Evolutionary conservation across 1,284 basidiomycete species (phyloP), one percentile per base, ranked within the genome.

Genomic region (Bjerkandera adusta): DNA sequence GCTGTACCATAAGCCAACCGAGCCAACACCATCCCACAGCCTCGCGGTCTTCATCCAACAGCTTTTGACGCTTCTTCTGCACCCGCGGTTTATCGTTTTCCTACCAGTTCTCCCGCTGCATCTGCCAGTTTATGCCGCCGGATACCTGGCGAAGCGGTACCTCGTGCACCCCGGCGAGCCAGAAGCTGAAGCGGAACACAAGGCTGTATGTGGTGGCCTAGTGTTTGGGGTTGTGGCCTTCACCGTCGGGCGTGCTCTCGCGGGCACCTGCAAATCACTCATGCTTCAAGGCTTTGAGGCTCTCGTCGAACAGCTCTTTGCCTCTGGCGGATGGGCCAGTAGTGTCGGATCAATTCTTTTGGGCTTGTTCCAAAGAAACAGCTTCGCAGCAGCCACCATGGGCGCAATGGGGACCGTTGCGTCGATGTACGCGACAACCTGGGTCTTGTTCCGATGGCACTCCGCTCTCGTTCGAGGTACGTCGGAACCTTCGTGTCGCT

Each of bases 161-260:
- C 83, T 80, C 12, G 79, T 88, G 57, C 81, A 89, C 52, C 34
- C 43, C 15, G 40, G 46, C 29, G 92, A 96, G 65, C 86, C 90
- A 60, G 92, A 96, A 66, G 86, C 89, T 5, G 85, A 89, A 64
- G 93, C 92, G 24, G 90, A 94, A 70, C 92, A 85, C 69, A 95
- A 95, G 69, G 81, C 93, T 26, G 80, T 89, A n/a, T 81, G 92
- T 52, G 89, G 90, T 1, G 66, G 95, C 20, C 58, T 94, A 32
- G 53, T 77, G 83, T 51, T 73, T 80, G 45, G 63, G 83, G 54
- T 63, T n/a, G n/a, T n/a, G n/a, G n/a, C n/a, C n/a, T n/a, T n/a
- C n/a, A n/a, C n/a, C n/a, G n/a, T n/a, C n/a, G n/a, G n/a, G n/a
- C n/a, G n/a, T n/a, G n/a, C n/a, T n/a, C n/a, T n/a, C n/a, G n/a